Percentiles rank a stretch among this genome's conserved stretches.
These are phyloP conservation scores for Boletus bicolor DNA, from an alignment of 768 basidiomycete species.

Conservation along the genomic window DNA sequence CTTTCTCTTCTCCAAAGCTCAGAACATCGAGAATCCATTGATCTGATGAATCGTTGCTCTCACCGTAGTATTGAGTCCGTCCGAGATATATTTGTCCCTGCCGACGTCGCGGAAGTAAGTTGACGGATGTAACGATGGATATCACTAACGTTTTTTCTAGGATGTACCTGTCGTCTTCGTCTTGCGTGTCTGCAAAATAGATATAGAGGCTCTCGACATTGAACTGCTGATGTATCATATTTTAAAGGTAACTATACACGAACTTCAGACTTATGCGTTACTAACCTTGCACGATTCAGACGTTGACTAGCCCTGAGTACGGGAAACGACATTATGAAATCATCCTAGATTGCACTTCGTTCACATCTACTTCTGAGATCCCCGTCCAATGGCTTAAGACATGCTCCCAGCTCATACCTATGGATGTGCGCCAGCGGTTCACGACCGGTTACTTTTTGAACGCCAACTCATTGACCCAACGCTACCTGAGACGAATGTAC, in stretches of 20 bases:
- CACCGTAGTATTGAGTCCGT: slow-evolving; percentile 62
- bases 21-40: slow-evolving; percentile 62
- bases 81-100: slow-evolving; percentile 62
- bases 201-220: slow-evolving; percentile 76
- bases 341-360: slow-evolving; percentile 79
- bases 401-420: slow-evolving; percentile 70
- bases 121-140: neutral
- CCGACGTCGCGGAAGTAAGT: slow-evolving; percentile 45
- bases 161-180: slow-evolving; percentile 54
- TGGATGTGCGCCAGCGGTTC: slow-evolving; percentile 65
- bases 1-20: slow-evolving; percentile 46
- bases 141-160: slow-evolving; percentile 22
- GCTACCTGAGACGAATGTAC: slow-evolving; percentile 73
- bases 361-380: slow-evolving; percentile 70
- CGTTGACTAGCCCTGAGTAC: slow-evolving; percentile 47
- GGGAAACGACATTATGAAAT: slow-evolving; percentile 58
- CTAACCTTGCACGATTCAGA: slow-evolving; percentile 36
- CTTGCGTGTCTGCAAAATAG: slow-evolving; percentile 62
- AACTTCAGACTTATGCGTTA: neutral
- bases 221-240: slow-evolving; percentile 77
- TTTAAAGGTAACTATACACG: slow-evolving; percentile 51
- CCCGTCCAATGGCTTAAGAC: slow-evolving; percentile 81
- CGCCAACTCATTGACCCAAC: slow-evolving; percentile 65
- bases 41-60: slow-evolving; percentile 62
- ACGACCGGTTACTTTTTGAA: slow-evolving; percentile 64